Base-by-base conservation (phyloP, 2,329 filamentous ascomycete species). In the Aspergillus persii region DNA sequence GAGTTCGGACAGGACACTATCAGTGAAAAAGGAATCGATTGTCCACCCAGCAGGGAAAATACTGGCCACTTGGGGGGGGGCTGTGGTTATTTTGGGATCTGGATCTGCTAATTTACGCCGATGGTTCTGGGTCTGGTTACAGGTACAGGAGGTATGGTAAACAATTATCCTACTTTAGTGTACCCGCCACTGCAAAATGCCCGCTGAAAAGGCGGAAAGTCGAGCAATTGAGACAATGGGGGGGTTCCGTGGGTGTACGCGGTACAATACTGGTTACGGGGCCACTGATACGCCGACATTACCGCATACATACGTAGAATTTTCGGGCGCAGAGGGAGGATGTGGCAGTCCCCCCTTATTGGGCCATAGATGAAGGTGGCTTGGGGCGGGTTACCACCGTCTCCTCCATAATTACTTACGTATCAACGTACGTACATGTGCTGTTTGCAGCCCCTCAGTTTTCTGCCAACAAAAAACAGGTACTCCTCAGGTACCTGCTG, bases 1-100 rank as follows among this genome's bases (percentile, higher is more conserved):
- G 61, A 65, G 62, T 66, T 65, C 18, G 62, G 61, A 66, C 62
- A 53, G 65, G 50, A 46, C 44, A 53, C 39, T 61, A 60, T 60
- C 63, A 59, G 60, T 66, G 61, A 68, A 69, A 67, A 69, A 61
- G 64, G 66, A 64, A 68, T 63, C 54, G 65, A 68, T 68, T 68
- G 64, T 54, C 66, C 63, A 58, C 52, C 59, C 54, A 60, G 57
- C 58, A 68, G 61, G 65, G 63, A 68, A 69, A 68, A 68, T 64
- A 62, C 66, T 68, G 63, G 63, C 56, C 47, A 61, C 54, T 47
- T 52, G 36, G 57, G 58, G 57, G 61, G 61, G 58, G 59, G 51
- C 58, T 58, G 67, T 68, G 66, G 65, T 69, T 71, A 71, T 71
- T 71, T 71, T 71, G 68, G 68, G 68, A 63, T 61, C 61, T 62